These are phyloP conservation scores for Pseudopyricularia javanii DNA, from an alignment of 2,329 filamentous ascomycete genomes.

Conservation along the genomic window DNA sequence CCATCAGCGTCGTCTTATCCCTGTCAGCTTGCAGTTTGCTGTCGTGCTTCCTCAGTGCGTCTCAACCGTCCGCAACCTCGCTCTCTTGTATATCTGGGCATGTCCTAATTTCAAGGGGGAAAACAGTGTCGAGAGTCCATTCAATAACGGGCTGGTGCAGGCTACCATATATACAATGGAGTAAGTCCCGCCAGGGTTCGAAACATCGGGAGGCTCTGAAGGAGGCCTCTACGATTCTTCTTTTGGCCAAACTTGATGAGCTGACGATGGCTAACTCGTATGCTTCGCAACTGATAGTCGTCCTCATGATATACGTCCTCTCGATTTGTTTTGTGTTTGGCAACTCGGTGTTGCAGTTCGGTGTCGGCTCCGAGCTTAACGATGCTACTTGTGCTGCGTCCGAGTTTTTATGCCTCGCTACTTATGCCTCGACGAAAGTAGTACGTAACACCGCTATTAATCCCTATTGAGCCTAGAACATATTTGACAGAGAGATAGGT, in stretches of 20 bases:
- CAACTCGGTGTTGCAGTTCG: constrained; percentile 42
- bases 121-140: background rate
- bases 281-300: constrained; percentile 21
- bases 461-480: background rate
- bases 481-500: background rate
- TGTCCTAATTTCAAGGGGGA: too few relatives aligned
- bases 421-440: constrained; percentile 53
- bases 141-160: background rate
- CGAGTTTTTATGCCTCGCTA: constrained; percentile 47
- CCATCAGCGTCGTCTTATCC: background rate
- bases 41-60: background rate
- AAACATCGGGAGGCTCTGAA: background rate
- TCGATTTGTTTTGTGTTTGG: constrained; percentile 48
- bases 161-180: background rate
- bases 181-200: too few relatives aligned
- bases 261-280: background rate
- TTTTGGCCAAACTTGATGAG: background rate
- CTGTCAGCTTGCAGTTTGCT: background rate
- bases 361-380: constrained; percentile 41
- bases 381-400: constrained; percentile 39
- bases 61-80: background rate
- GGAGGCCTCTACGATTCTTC: background rate
- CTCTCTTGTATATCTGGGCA: too few relatives aligned
- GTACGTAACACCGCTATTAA: background rate
- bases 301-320: constrained; percentile 46